Evolutionary conservation across 1,139 yeast species (phyloP), one percentile per base, ranked within the genome.

Genomic region (Trichomonascaceae sp.): DNA sequence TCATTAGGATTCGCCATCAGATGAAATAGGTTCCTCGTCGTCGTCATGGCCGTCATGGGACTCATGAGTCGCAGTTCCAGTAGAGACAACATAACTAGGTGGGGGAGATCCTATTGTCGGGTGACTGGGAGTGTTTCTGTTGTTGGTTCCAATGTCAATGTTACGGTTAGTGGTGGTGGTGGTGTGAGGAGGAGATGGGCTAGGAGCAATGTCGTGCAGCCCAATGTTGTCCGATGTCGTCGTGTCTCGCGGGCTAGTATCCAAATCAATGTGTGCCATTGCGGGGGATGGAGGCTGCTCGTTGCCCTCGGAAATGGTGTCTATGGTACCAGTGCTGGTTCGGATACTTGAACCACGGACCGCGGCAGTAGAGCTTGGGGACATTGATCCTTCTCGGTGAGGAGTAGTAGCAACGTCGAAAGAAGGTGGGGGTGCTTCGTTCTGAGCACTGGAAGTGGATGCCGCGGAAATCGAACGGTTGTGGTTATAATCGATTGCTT

Each of bases 121-220:
- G 30, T 16, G 17, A 13, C 28, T 18, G 16, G 18, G 14, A 31
- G 16, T 15, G 27, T 15, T 26, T 36, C 33, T 25, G 31, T 15
- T 13, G 33, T 18, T 16, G 37, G 18, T 11, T 29, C n/a, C 5
- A 37, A 35, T 6, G 30, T 28, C 2, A 20, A 20, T 16, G 31
- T 33, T 11, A 4, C 26, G 13, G 26, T 14, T 23, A 23, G 29
- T 18, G 15, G 16, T n/a, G 29, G 15, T 6, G 29, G 13, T 6
- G 32, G 28, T 16, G 32, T 27, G 13, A 20, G 23, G 29, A 16
- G 35, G 31, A 14, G 40, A 39, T 3, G 39, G 30, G 28, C 42
- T 34, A 30, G 42, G 35, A 27, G 35, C 42, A 16, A 43, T 43
- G 31, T 44, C 39, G 16, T n/a, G n/a, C n/a, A n/a, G n/a, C n/a